These are phyloP conservation scores for Aspergillus hiratsukae DNA, from an alignment of 2,329 filamentous ascomycete species.

Conservation along the genomic window DNA sequence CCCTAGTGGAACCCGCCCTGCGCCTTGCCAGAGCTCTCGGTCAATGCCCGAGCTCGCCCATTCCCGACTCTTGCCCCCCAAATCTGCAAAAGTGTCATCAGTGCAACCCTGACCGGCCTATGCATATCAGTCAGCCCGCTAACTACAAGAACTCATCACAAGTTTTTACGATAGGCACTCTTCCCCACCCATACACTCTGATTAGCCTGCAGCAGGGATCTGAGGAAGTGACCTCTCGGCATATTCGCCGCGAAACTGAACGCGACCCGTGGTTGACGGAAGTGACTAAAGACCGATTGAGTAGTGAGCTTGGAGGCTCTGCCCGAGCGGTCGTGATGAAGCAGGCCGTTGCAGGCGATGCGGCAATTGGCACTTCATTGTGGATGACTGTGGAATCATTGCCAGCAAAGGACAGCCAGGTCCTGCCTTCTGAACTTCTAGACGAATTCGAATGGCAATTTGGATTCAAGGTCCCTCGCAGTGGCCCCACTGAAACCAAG, in stretches of 20 bases:
- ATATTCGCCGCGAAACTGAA: slow-evolving; percentile 62
- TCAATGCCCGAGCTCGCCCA: slow-evolving; percentile 67
- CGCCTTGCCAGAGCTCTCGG: slow-evolving; percentile 71
- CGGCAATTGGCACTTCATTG: slow-evolving; percentile 60
- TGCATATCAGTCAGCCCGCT: slow-evolving; percentile 63
- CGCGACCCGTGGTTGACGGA: slow-evolving; percentile 76
- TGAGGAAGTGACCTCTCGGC: slow-evolving; percentile 57
- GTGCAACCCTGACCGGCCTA: slow-evolving; percentile 61
- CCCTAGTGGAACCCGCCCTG: slow-evolving; percentile 64
- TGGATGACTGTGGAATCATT: slow-evolving; percentile 74
- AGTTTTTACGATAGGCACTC: slow-evolving; percentile 76
- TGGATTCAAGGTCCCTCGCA: slow-evolving; percentile 71
- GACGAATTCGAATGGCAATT: slow-evolving; percentile 84
- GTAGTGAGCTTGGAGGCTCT: slow-evolving; percentile 57
- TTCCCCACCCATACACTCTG: slow-evolving; percentile 88
- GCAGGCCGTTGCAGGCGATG: slow-evolving; percentile 69
- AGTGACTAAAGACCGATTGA: slow-evolving; percentile 66
- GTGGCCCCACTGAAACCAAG: slow-evolving; percentile 36
- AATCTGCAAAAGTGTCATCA: slow-evolving; percentile 70
- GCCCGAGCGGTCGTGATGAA: slow-evolving; percentile 72
- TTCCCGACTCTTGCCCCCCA: slow-evolving; percentile 76
- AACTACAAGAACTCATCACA: slow-evolving; percentile 67
- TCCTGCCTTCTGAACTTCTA: slow-evolving; percentile 47
- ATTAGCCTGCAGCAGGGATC: slow-evolving; percentile 60
- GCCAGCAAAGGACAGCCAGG: slow-evolving; percentile 45